A percentile compares a stretch with the other conserved stretches of the same genome.
These are phyloP conservation scores for Fusarium penzigii DNA, from an alignment of 2,329 filamentous ascomycete genomes.

Conservation along the genomic window DNA sequence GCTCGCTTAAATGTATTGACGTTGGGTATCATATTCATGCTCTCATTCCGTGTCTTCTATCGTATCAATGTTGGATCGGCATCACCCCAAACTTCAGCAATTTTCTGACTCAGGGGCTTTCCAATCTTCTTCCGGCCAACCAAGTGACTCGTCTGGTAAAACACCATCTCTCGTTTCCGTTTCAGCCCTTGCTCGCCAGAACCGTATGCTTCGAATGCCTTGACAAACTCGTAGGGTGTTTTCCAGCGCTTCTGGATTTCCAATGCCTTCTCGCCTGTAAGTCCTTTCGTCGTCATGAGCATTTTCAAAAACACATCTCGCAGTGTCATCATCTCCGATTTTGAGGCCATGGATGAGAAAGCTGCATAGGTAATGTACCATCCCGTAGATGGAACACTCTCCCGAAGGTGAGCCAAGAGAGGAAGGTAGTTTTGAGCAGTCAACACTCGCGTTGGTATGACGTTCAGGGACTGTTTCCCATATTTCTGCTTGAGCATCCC, in stretches of 20 bases:
- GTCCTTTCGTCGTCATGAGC: constrained; percentile 77
- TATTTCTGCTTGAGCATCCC: constrained; percentile 66
- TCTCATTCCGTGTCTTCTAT: constrained; percentile 1
- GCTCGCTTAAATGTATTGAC: constrained; percentile 10
- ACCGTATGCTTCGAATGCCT: constrained; percentile 63
- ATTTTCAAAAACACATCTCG: constrained; percentile 80
- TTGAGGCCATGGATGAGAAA: constrained; percentile 72
- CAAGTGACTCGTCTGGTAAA: constrained; percentile 54
- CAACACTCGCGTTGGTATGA: constrained; percentile 68
- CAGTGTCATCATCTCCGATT: constrained; percentile 72
- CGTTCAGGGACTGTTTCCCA: constrained; percentile 54
- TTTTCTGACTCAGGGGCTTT: constrained; percentile 65
- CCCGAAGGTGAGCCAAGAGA: constrained; percentile 59
- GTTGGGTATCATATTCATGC: constrained; percentile 24
- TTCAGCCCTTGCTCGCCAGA: constrained; percentile 51
- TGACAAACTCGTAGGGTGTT: constrained; percentile 71
- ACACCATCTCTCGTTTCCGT: constrained; percentile 62
- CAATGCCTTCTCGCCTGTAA: constrained; percentile 76
- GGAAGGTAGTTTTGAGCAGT: constrained; percentile 67
- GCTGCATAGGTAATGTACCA: constrained; percentile 70
- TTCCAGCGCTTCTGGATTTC: constrained; percentile 80
- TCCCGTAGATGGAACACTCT: constrained; percentile 48
- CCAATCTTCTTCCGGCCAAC: constrained; percentile 69
- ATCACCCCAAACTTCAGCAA: constrained; percentile 72
- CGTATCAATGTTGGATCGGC: constrained; percentile 9